Conservation (phyloP, 73 alveolate genomes). For the Halteria grandinella region DNA sequence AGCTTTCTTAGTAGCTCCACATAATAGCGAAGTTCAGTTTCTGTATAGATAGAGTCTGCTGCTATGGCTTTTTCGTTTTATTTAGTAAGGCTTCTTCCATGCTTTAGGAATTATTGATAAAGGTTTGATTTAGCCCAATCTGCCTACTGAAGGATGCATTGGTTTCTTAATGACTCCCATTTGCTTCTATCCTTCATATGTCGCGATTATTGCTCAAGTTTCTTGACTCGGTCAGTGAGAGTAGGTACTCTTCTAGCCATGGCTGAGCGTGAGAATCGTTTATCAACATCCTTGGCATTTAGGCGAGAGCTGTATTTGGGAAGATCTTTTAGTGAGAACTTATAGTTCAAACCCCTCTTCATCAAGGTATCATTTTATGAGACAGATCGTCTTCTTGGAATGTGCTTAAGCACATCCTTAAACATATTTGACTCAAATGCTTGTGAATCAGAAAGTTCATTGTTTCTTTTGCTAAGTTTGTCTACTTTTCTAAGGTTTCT, state of each 20-base stretch:
- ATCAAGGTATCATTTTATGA: too few relatives aligned
- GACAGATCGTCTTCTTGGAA: too few relatives aligned
- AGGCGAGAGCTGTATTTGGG: constrained; percentile 15
- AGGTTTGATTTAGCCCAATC: constrained; percentile 38
- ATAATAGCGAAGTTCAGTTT: constrained; percentile 21
- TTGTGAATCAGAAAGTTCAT: too few relatives aligned
- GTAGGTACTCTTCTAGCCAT: constrained; percentile 25
- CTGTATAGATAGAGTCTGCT: constrained; percentile 27
- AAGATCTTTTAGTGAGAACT: constrained; percentile 21
- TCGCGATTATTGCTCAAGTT: constrained; percentile 15
- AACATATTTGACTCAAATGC: too few relatives aligned
- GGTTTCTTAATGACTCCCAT: constrained; percentile 27
- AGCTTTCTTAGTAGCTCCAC: constrained; percentile 3
- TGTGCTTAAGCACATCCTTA: too few relatives aligned
- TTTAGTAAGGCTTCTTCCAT: constrained; percentile 15
- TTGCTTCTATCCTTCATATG: background rate
- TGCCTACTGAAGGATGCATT: background rate
- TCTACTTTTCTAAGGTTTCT: too few relatives aligned
- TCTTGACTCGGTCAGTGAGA: constrained; percentile 24
- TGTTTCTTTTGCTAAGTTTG: too few relatives aligned
- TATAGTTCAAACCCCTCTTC: constrained; percentile 9
- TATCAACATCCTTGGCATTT: constrained; percentile 20
- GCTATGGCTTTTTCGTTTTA: constrained; percentile 6
- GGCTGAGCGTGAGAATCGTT: constrained; percentile 13
- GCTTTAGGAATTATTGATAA: background rate